These are phyloP conservation scores for Sophora flavescens DNA, from an alignment of 306 rosid species.

Conservation along the genomic window DNA sequence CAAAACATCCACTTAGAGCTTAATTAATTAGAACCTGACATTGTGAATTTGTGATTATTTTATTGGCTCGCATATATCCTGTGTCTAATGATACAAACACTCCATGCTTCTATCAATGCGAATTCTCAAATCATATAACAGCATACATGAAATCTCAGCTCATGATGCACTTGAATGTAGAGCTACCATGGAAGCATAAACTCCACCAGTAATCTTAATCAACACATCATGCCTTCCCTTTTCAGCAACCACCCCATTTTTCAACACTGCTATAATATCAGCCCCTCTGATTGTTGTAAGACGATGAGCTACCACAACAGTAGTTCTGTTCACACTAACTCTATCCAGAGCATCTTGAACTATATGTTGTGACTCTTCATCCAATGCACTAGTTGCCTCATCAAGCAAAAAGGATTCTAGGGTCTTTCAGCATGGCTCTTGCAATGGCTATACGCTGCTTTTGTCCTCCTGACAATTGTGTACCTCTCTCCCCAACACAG, in stretches of 20 bases:
- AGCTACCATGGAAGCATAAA: slow-evolving; percentile 83
- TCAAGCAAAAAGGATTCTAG: slow-evolving; percentile 84
- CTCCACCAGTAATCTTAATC: slow-evolving; percentile 71
- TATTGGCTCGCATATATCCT: too few relatives aligned
- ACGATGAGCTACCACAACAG: slow-evolving; percentile 87
- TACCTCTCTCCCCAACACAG: slow-evolving; percentile 84
- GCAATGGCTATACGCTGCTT: slow-evolving; percentile 93
- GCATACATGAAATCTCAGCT: neutral
- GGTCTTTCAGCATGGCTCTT: slow-evolving; percentile 81
- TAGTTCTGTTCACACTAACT: slow-evolving; percentile 81
- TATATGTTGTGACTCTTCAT: slow-evolving; percentile 81
- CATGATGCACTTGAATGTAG: slow-evolving; percentile 61
- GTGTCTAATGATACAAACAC: too few relatives aligned
- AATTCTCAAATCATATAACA: too few relatives aligned
- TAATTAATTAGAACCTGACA: too few relatives aligned
- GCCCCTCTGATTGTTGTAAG: slow-evolving; percentile 85
- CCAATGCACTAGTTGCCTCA: slow-evolving; percentile 94
- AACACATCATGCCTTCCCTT: slow-evolving; percentile 77
- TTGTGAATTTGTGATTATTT: too few relatives aligned
- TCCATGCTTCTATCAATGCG: too few relatives aligned
- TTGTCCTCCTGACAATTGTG: slow-evolving; percentile 90
- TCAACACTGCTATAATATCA: slow-evolving; percentile 73
- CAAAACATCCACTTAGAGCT: too few relatives aligned
- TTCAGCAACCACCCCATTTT: slow-evolving; percentile 78
- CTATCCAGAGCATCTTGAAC: slow-evolving; percentile 89